Percentiles rank a stretch among this genome's conserved stretches.
phyloP scores from a whole-genome alignment of 225 moss, liverwort and hornwort species.

The Sphagnum contortum region DNA sequence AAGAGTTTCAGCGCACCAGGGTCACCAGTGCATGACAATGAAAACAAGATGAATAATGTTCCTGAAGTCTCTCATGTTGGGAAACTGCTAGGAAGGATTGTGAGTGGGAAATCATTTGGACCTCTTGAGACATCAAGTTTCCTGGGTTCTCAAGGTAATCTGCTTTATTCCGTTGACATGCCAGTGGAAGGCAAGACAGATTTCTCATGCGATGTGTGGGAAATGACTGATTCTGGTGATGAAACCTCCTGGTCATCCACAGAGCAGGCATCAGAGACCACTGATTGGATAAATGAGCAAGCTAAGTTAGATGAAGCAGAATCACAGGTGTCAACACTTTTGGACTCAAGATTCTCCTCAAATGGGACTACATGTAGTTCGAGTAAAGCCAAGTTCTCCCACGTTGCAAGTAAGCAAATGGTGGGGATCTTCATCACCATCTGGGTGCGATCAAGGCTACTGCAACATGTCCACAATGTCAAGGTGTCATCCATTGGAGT shows the following conservation, averaged over 20 bases:
- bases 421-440: slow-evolving; percentile 85
- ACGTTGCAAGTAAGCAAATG: slow-evolving; percentile 97
- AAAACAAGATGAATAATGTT: slow-evolving; percentile 15
- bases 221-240: neutral
- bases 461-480: slow-evolving; percentile 48
- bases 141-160: too few relatives aligned
- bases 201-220: too few relatives aligned
- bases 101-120: slow-evolving; percentile 21
- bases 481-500: slow-evolving; percentile 61
- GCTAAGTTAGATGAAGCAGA: slow-evolving; percentile 18
- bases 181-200: too few relatives aligned
- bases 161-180: too few relatives aligned
- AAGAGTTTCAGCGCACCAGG: slow-evolving; percentile 61
- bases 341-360: slow-evolving; percentile 14
- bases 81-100: slow-evolving; percentile 30
- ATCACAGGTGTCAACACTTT: slow-evolving; percentile 16
- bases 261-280: slow-evolving; percentile 7
- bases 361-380: neutral
- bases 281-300: slow-evolving; percentile 34
- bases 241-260: too few relatives aligned
- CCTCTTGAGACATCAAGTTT: too few relatives aligned
- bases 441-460: slow-evolving; percentile 76
- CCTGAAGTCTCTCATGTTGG: slow-evolving; percentile 32
- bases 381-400: slow-evolving; percentile 22
- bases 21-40: slow-evolving; percentile 34